These are phyloP conservation scores for Aspergillus chevalieri DNA, from an alignment of 2,329 filamentous ascomycete genomes.

Conservation along the genomic window DNA sequence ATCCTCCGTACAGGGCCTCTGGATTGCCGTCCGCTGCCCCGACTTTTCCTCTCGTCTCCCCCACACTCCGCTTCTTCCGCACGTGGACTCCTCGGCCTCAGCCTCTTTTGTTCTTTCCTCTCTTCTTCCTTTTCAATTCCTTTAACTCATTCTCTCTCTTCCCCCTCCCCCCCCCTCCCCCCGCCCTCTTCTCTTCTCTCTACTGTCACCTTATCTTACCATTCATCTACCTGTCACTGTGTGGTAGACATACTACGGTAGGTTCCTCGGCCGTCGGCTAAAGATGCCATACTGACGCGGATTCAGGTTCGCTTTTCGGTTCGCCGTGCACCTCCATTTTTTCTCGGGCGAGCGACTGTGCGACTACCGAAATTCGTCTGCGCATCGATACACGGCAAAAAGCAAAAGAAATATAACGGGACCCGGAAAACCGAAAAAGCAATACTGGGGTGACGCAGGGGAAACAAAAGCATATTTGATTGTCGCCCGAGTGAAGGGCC, in stretches of 20 bases:
- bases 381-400: too few species aligned
- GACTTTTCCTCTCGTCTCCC: slow-evolving; percentile 21
- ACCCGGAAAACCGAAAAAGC: too few species aligned
- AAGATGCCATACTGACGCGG: slow-evolving; percentile 11
- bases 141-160: slow-evolving; percentile 3
- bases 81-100: slow-evolving; percentile 1
- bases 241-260: not conserved
- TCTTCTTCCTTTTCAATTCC: slow-evolving; percentile 2
- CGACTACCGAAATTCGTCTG: too few species aligned
- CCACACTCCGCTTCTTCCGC: slow-evolving; percentile 31
- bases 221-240: not conserved
- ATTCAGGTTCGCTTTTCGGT: not conserved
- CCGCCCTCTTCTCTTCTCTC: not conserved
- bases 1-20: not conserved
- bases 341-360: too few species aligned
- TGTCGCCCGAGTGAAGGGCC: slow-evolving; percentile 1
- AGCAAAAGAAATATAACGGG: too few species aligned
- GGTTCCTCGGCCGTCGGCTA: not conserved
- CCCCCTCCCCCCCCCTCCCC: too few species aligned
- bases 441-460: too few species aligned
- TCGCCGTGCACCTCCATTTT: too few species aligned
- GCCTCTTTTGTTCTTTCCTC: not conserved
- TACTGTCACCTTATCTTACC: not conserved
- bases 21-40: slow-evolving; percentile 26
- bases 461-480: not conserved